Evolutionary conservation across 495 filamentous ascomycete genomes (phyloP), one percentile per base, ranked within the genome.

Genomic region (Poronia punctata): DNA sequence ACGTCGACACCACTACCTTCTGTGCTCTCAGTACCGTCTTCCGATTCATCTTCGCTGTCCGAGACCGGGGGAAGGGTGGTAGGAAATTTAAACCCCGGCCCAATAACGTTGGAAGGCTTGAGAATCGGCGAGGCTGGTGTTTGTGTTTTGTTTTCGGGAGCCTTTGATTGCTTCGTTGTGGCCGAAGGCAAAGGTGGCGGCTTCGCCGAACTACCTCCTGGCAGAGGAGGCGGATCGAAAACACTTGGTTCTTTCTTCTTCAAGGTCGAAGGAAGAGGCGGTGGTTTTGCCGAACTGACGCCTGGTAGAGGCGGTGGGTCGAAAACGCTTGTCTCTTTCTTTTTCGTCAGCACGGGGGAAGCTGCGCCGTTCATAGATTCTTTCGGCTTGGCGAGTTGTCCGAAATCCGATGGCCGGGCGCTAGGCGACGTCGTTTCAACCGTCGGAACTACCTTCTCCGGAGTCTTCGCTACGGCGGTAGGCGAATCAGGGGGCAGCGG

Each of bases 1-100:
- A 86, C 75, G 56, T 79, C 78, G 29, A 80, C 59, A 28, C 77
- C 77, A 38, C 77, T 81, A 7, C 77, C 76, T 50, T 82, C 77
- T 38, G 29, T 58, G 11, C 31, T 64, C 35, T 79, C 74, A 3
- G 68, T 65, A 8, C 53, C 56, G 10, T 66, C 61, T 4, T 65
- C 67, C 2, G 49, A 54, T n/a, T 70, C 70, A 17, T 61, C 60
- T 1, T 60, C 65, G 19, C 56, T 67, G 37, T 62, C 59, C 5
- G 55, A 45, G 26, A 59, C 48, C 6, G 48, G 60, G 12, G 45
- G 60, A 12, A 50, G 50, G 7, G 50, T 38, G 16, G 52, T 42
- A 5, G 55, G 55, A 22, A 59, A 59, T 12, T 53, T 59, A 20
- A 56, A 59, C 1, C 55, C 55, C 5, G 55, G 49, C 0, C 54